A percentile compares a stretch with the other conserved stretches of the same genome.
These are phyloP conservation scores for Populus hybrid DNA, from an alignment of 441 rosid genomes.

Conservation along the genomic window DNA sequence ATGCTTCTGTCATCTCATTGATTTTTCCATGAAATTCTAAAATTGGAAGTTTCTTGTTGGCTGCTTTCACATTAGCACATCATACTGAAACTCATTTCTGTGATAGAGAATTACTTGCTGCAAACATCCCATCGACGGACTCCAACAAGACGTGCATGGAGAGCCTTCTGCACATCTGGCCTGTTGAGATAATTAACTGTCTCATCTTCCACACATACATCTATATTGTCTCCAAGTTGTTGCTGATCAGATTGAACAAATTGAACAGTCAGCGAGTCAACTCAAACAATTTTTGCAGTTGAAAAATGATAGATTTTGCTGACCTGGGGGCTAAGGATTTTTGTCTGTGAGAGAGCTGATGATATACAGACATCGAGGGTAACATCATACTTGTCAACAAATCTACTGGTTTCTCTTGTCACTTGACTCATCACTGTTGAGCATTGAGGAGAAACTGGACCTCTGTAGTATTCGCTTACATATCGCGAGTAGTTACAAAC, in stretches of 20 bases:
- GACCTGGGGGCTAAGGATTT: conserved; percentile 67
- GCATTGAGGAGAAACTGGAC: conserved; percentile 69
- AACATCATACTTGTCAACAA: conserved; percentile 94
- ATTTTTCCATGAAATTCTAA: neutral
- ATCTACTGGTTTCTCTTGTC: conserved; percentile 80
- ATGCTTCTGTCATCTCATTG: neutral
- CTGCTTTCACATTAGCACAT: neutral
- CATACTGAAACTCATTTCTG: neutral
- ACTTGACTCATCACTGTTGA: conserved; percentile 85
- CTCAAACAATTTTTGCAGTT: neutral
- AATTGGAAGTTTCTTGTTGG: neutral
- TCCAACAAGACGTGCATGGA: conserved; percentile 86
- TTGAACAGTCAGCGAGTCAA: neutral
- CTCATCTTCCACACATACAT: conserved; percentile 95
- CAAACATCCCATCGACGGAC: conserved; percentile 78
- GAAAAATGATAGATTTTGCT: conserved; percentile 11
- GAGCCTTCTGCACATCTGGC: conserved; percentile 83
- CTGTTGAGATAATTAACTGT: conserved; percentile 84
- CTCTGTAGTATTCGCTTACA: conserved; percentile 83
- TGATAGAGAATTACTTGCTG: conserved; percentile 69
- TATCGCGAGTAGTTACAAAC: conserved; percentile 89
- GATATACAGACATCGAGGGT: conserved; percentile 94
- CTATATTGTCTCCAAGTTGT: conserved; percentile 73
- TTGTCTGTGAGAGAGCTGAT: conserved; percentile 78
- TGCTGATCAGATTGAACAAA: conserved; percentile 20